Percentiles rank a stretch among this genome's conserved stretches.
Conservation (phyloP, 495 filamentous ascomycete genomes). For the Tuber brumale region DNA sequence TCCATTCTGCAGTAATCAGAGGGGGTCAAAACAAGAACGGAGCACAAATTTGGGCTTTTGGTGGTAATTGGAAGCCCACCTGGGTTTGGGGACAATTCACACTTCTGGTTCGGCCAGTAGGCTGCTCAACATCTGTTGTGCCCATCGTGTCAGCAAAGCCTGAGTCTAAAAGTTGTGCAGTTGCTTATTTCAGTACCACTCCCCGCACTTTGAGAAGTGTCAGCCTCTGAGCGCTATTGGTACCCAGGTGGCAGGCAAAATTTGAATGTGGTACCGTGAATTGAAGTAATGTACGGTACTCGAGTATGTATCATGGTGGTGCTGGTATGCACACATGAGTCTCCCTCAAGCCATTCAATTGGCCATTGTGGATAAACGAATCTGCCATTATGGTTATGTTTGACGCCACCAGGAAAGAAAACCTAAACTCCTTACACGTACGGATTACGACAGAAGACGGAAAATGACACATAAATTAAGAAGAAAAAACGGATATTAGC, state of each 20-base stretch:
- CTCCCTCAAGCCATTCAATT: background rate
- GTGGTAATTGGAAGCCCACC: background rate
- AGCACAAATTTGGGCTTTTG: background rate
- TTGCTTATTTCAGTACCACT: background rate
- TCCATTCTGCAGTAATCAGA: background rate
- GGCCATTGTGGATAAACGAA: background rate
- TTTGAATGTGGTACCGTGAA: background rate
- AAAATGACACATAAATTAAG: background rate
- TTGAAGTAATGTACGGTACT: background rate
- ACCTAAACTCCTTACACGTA: background rate
- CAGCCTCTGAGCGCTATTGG: background rate
- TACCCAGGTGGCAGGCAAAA: background rate
- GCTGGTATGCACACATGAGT: background rate
- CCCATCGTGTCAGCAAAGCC: background rate
- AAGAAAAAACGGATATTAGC: background rate
- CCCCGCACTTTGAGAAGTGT: background rate
- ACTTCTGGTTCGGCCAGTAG: background rate
- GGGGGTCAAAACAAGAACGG: background rate
- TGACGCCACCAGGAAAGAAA: background rate
- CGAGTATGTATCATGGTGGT: background rate
- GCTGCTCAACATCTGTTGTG: background rate
- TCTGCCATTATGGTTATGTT: background rate
- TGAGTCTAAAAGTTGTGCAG: background rate
- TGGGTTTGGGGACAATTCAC: background rate
- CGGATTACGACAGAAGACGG: background rate